phyloP scores from a whole-genome alignment of 176 grass and related monocot species.

The Rhynchospora breviuscula region DNA sequence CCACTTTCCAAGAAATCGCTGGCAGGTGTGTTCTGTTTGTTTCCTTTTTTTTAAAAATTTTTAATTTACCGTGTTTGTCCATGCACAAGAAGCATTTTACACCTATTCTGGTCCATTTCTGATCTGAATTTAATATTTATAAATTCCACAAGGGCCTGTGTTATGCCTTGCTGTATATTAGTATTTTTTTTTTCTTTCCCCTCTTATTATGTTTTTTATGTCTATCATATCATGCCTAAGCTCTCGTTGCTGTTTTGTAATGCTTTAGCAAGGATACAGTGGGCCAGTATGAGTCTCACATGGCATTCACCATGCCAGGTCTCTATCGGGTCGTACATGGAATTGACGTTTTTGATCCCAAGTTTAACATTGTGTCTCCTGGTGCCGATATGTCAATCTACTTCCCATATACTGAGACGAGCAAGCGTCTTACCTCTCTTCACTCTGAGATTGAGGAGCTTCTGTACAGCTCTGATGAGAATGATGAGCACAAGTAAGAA shows the following conservation, averaged over 20 bases:
- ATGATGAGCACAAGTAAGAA: constrained; percentile 84
- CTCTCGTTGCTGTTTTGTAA: background rate
- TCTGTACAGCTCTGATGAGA: constrained; percentile 64
- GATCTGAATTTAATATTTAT: background rate
- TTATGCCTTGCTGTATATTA: background rate
- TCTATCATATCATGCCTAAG: background rate
- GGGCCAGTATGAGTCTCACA: constrained; percentile 96
- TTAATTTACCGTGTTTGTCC: background rate
- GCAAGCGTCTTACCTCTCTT: constrained; percentile 84
- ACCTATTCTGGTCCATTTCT: background rate
- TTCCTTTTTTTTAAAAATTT: background rate
- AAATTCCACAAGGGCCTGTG: background rate
- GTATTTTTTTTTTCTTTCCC: background rate
- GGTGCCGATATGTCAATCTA: constrained; percentile 95
- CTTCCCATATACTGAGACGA: constrained; percentile 71
- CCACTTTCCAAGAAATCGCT: constrained; percentile 97
- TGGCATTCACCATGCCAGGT: constrained; percentile 86
- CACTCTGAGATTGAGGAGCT: constrained; percentile 96
- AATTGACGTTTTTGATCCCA: constrained; percentile 96
- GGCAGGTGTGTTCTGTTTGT: constrained; percentile 54
- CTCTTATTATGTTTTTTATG: background rate
- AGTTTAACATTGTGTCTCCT: constrained; percentile 99
- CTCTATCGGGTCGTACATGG: constrained; percentile 96
- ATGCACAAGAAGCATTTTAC: background rate
- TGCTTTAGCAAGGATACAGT: constrained; percentile 95